These are phyloP conservation scores for Leptodermis oblonga DNA, from an alignment of 257 asterid species.

Conservation along the genomic window DNA sequence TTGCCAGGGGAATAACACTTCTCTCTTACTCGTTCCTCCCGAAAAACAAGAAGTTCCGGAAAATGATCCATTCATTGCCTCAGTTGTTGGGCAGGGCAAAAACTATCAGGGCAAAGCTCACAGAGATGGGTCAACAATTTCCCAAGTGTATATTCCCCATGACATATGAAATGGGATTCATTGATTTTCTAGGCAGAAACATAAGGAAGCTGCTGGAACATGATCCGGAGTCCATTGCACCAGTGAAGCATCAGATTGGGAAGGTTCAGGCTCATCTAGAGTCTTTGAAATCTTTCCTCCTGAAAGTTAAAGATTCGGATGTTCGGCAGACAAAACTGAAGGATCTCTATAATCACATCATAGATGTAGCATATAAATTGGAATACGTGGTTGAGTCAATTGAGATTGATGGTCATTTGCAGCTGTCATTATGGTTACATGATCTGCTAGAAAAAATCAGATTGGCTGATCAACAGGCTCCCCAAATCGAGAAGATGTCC, in stretches of 20 bases:
- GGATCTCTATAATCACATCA: too few species aligned
- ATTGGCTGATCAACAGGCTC: neutral
- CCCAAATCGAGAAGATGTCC: neutral
- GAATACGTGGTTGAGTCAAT: neutral
- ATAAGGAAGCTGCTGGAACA: neutral
- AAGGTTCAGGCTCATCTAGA: neutral
- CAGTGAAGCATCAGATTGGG: neutral
- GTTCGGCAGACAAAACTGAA: too few species aligned
- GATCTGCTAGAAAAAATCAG: neutral
- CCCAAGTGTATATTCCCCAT: neutral
- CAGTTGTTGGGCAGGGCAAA: constrained; percentile 1
- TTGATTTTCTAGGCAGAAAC: neutral
- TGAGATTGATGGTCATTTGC: neutral
- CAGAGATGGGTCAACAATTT: constrained; percentile 2
- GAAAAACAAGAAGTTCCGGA: neutral
- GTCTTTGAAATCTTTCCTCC: neutral
- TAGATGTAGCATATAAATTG: neutral
- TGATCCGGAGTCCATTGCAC: neutral
- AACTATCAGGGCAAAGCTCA: neutral
- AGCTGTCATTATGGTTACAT: neutral
- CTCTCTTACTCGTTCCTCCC: neutral
- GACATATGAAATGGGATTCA: neutral
- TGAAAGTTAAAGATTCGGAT: neutral
- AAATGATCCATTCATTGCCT: neutral
- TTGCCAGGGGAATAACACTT: neutral